A percentile compares a stretch with the other conserved stretches of the same genome.
Evolutionary conservation across 192 early-diverging fungal genomes (phyloP).

Genomic region (Coemansia sp.): DNA sequence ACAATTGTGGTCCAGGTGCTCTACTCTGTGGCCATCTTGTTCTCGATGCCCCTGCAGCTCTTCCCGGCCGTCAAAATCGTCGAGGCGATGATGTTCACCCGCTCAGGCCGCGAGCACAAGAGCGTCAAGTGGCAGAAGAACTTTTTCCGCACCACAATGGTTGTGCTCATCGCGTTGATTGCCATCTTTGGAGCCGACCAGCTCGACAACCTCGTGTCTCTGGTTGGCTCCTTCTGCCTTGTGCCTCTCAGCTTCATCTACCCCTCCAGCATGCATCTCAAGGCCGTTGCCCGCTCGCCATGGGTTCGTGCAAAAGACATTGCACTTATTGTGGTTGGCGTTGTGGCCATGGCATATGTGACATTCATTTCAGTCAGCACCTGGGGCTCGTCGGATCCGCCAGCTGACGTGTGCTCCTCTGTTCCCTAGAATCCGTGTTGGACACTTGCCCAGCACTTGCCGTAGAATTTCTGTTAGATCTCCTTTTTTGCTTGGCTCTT

Average conservation of each 20-base stretch:
- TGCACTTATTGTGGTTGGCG: constrained; percentile 67
- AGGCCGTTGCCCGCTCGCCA: constrained; percentile 58
- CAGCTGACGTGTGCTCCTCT: constrained; percentile 29
- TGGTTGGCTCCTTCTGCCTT: constrained; percentile 81
- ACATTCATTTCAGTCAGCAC: constrained; percentile 58
- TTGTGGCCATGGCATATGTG: constrained; percentile 79
- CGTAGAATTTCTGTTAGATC: too few species aligned
- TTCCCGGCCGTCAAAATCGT: constrained; percentile 94
- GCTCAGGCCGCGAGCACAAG: constrained; percentile 75
- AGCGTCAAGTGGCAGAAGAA: constrained; percentile 90
- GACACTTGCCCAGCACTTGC: too few species aligned
- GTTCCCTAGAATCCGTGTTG: constrained; percentile 9
- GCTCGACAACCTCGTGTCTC: constrained; percentile 80
- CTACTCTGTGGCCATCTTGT: constrained; percentile 89
- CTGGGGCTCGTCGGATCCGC: constrained; percentile 44
- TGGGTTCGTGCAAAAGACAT: constrained; percentile 60
- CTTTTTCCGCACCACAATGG: constrained; percentile 66
- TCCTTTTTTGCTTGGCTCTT: too few species aligned
- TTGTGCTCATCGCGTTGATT: constrained; percentile 68
- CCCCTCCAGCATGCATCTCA: constrained; percentile 84
- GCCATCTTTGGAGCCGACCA: constrained; percentile 78
- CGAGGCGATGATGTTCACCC: constrained; percentile 79
- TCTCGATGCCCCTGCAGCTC: constrained; percentile 91
- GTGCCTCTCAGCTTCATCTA: constrained; percentile 85
- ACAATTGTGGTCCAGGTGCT: constrained; percentile 78